phyloP scores from a whole-genome alignment of 2,329 filamentous ascomycete species.

The Alternaria hordeiaustralica region DNA sequence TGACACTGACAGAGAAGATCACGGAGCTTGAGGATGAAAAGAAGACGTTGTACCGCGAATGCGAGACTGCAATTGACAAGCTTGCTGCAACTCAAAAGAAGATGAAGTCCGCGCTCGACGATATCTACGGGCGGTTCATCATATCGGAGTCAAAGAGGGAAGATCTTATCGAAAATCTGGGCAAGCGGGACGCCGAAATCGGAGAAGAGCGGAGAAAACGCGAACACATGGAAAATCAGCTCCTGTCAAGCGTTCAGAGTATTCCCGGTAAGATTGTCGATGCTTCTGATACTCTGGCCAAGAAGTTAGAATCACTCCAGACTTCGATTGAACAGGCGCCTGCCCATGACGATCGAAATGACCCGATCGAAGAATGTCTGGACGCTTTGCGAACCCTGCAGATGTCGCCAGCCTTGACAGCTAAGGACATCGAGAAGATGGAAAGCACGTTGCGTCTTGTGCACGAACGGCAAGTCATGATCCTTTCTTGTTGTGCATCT shows the following conservation, averaged over 20 bases:
- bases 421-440: constrained; percentile 27
- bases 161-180: constrained; percentile 18
- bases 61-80: constrained; percentile 14
- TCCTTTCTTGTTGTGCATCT: neutral
- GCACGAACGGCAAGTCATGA: constrained; percentile 25
- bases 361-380: constrained; percentile 25
- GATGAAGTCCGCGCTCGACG: constrained; percentile 23
- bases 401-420: constrained; percentile 22
- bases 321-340: constrained; percentile 10
- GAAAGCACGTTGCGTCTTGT: constrained; percentile 33
- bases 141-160: constrained; percentile 20
- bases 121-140: constrained; percentile 18
- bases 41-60: constrained; percentile 14
- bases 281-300: constrained; percentile 10
- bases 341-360: neutral
- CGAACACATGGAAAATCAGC: constrained; percentile 27
- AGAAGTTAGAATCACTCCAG: constrained; percentile 23
- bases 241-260: constrained; percentile 21
- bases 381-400: constrained; percentile 23
- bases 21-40: constrained; percentile 32
- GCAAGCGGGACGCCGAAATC: constrained; percentile 13
- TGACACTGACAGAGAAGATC: constrained; percentile 22
- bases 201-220: constrained; percentile 31
- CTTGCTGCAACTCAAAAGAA: constrained; percentile 17
- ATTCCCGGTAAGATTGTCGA: constrained; percentile 23